A percentile compares a stretch with the other conserved stretches of the same genome.
Evolutionary conservation across 2,329 filamentous ascomycete species (phyloP).

Genomic region (Pestalotiopsis sp.): DNA sequence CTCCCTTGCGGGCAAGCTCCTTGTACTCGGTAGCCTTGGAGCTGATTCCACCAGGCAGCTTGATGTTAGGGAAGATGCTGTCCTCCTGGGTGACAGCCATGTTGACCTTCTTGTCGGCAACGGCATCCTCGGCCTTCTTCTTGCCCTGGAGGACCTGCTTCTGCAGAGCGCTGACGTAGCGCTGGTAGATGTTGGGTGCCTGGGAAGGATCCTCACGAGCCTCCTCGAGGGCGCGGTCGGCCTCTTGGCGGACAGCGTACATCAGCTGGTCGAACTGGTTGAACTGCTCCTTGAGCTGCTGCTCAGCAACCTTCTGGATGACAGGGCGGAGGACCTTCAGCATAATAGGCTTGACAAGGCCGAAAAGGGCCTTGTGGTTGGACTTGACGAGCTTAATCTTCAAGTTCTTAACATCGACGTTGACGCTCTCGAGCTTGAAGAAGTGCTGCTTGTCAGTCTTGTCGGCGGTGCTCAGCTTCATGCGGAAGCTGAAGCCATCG

Average conservation of each 20-base stretch:
- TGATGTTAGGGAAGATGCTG: conserved; percentile 85
- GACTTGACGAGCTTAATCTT: conserved; percentile 92
- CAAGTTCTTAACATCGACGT: conserved; percentile 79
- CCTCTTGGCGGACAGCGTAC: conserved; percentile 81
- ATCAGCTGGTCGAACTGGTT: conserved; percentile 72
- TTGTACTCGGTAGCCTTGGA: conserved; percentile 94
- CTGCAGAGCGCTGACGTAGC: conserved; percentile 78
- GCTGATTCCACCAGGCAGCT: conserved; percentile 85
- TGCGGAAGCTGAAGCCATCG: conserved; percentile 86
- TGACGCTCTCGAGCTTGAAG: conserved; percentile 91
- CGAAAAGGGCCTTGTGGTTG: conserved; percentile 90
- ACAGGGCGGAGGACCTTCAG: conserved; percentile 82
- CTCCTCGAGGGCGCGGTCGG: conserved; percentile 70
- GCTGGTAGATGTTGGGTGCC: conserved; percentile 80
- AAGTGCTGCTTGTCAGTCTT: conserved; percentile 77
- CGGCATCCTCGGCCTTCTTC: conserved; percentile 68
- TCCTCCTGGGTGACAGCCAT: conserved; percentile 85
- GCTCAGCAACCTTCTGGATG: conserved; percentile 85
- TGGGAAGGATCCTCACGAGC: conserved; percentile 71
- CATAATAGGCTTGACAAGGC: conserved; percentile 82
- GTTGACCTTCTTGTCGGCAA: conserved; percentile 76
- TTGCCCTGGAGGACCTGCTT: conserved; percentile 75
- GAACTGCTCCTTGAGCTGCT: conserved; percentile 84
- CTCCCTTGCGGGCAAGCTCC: conserved; percentile 85
- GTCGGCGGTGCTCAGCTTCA: conserved; percentile 82